These are phyloP conservation scores for Cyberlindnera maclurae DNA, from an alignment of 805 yeast species.

Conservation along the genomic window DNA sequence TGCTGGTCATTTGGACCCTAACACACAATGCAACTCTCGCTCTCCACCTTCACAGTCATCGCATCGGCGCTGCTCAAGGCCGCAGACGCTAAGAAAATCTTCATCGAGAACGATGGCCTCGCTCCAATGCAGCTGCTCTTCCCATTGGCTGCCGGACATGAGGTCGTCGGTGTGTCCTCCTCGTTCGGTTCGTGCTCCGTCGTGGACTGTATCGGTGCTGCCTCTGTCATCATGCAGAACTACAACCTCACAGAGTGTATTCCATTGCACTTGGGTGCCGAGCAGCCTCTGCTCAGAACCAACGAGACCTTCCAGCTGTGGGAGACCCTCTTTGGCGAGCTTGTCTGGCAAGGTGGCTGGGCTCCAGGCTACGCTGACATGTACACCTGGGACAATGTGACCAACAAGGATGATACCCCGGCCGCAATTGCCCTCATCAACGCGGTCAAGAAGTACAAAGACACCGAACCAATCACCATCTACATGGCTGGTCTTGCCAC, in stretches of 20 bases:
- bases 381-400: conserved; percentile 28
- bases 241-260: conserved; percentile 32
- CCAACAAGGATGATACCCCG: conserved; percentile 25
- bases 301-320: conserved; percentile 33
- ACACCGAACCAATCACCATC: conserved; percentile 30
- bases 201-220: conserved; percentile 33
- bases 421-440: conserved; percentile 35
- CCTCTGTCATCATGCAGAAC: conserved; percentile 23
- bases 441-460: conserved; percentile 32
- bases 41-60: conserved; percentile 11
- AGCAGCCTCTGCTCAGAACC: conserved; percentile 31
- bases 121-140: conserved; percentile 31
- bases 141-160: conserved; percentile 33
- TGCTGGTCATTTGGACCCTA: too few relatives aligned
- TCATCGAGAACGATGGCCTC: conserved; percentile 37
- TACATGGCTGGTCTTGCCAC: conserved; percentile 38
- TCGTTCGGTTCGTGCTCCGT: conserved; percentile 33
- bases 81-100: conserved; percentile 28
- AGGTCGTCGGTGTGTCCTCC: conserved; percentile 33
- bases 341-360: conserved; percentile 38
- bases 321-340: conserved; percentile 31
- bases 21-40: conserved; percentile 10
- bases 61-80: conserved; percentile 9
- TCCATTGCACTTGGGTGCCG: conserved; percentile 32
- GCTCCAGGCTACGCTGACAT: conserved; percentile 27